Evolutionary conservation across 495 filamentous ascomycete genomes (phyloP), one percentile per base, ranked within the genome.

Genomic region (Antarctomyces pellizariae): DNA sequence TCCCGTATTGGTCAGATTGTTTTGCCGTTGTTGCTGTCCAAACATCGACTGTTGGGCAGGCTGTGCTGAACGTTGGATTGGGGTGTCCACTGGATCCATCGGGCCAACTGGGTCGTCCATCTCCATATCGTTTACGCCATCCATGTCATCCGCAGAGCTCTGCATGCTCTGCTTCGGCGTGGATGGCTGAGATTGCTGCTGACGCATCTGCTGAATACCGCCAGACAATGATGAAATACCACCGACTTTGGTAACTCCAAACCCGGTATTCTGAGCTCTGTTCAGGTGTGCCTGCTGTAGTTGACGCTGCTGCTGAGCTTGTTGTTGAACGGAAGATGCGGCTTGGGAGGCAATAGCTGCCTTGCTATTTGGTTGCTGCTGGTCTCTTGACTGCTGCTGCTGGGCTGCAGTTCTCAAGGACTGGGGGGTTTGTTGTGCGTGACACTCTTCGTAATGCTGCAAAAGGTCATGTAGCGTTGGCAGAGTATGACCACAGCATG

Each of bases 401-500:
- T 43, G 37, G 24, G 40, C 38, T 11, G 36, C 32, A 15, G 40
- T 37, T 18, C 40, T 34, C 16, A 40, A 8, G 11, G 40, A 43
- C 32, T 66, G 57, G 21, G 61, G 54, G 17, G 59, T 59, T 33
- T 70, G 65, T 26, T 66, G 62, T 13, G 78, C 77, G 50, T 97
- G 86, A 25, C 69, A 59, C 48, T 93, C 82, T 50, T 97, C 86
- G 47, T 92, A 97, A 46, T 97, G 86, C 39, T 90, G 80, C 25
- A 95, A 55, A 13, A 97, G 63, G 44, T 95, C 86, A 46, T 97
- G 86, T 34, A 95, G 63, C 6, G 80, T 82, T 22, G 82, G 71
- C 41, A 92, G 60, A 12, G 65, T 84, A 36, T 72, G 54, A 37
- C 75, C 79, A 52, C 86, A 97, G 56, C 86, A 97, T 23, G 65